phyloP scores from a whole-genome alignment of 495 filamentous ascomycete genomes.

The Neurospora sublineolata region DNA sequence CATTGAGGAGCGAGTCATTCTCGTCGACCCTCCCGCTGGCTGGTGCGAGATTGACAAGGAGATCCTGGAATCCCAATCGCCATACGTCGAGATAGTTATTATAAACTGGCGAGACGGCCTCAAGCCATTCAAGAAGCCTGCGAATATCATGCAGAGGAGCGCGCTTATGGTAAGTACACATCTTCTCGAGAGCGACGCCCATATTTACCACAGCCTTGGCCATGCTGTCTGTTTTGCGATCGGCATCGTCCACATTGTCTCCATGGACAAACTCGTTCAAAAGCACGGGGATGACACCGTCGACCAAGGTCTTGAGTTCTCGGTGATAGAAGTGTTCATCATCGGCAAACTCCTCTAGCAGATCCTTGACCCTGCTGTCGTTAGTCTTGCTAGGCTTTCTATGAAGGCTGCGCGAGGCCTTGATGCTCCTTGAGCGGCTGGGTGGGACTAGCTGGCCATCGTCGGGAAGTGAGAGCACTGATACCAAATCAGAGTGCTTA shows the following conservation, averaged over 20 bases:
- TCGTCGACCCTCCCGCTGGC: constrained; percentile 38
- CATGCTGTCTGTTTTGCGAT: constrained; percentile 35
- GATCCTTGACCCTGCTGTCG: constrained; percentile 55
- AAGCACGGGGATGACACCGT: constrained; percentile 91
- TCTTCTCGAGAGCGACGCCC: constrained; percentile 77
- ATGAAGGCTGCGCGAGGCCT: constrained; percentile 61
- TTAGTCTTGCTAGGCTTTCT: constrained; percentile 53
- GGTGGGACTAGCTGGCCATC: constrained; percentile 38
- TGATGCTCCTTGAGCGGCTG: constrained; percentile 44
- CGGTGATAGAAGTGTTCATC: constrained; percentile 88
- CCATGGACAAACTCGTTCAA: constrained; percentile 70
- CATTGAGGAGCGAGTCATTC: constrained; percentile 50
- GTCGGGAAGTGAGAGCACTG: constrained; percentile 69
- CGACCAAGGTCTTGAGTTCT: constrained; percentile 86
- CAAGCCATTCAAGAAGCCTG: constrained; percentile 68
- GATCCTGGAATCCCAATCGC: constrained; percentile 89
- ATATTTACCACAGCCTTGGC: constrained; percentile 89
- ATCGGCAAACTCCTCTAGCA: constrained; percentile 68
- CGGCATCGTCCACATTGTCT: constrained; percentile 53
- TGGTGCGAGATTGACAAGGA: constrained; percentile 85
- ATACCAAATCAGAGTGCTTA: constrained; percentile 87
- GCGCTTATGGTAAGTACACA: constrained; percentile 67
- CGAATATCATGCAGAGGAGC: constrained; percentile 61
- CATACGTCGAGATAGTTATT: constrained; percentile 80
- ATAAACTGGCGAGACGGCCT: constrained; percentile 65